These are phyloP conservation scores for Xylaria acuta DNA, from an alignment of 495 filamentous ascomycete species.

Conservation along the genomic window DNA sequence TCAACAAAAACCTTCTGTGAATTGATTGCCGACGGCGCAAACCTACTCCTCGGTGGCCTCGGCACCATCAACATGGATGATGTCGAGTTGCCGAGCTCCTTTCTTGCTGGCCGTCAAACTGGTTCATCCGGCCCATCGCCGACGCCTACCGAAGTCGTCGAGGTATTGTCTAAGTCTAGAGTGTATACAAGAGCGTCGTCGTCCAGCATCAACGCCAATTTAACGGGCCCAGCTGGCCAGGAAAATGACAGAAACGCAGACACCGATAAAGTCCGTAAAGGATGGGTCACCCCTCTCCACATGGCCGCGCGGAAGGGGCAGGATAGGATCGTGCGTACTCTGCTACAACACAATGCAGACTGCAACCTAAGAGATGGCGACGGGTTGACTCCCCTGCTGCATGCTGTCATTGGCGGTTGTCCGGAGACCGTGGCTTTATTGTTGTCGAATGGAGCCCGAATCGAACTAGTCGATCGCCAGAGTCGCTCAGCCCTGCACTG, in stretches of 20 bases:
- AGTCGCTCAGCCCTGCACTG: background rate
- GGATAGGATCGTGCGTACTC: slow-evolving; percentile 28
- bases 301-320: slow-evolving; percentile 38
- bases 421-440: slow-evolving; percentile 27
- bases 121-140: background rate
- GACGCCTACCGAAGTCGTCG: background rate
- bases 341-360: slow-evolving; percentile 33
- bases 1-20: slow-evolving; percentile 8
- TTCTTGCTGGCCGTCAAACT: background rate
- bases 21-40: background rate
- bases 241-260: background rate
- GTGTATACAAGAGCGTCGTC: background rate
- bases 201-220: background rate
- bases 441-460: slow-evolving; percentile 30
- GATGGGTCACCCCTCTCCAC: slow-evolving; percentile 28
- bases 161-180: background rate
- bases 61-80: background rate
- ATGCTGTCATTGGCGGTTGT: slow-evolving; percentile 28
- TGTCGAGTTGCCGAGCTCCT: background rate
- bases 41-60: background rate
- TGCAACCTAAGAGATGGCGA: slow-evolving; percentile 39
- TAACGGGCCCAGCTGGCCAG: background rate
- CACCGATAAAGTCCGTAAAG: background rate
- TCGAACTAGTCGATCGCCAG: background rate
- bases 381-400: slow-evolving; percentile 36